Conservation (phyloP, 2,329 filamentous ascomycete genomes). For the Pseudocercospora crystallina region DNA sequence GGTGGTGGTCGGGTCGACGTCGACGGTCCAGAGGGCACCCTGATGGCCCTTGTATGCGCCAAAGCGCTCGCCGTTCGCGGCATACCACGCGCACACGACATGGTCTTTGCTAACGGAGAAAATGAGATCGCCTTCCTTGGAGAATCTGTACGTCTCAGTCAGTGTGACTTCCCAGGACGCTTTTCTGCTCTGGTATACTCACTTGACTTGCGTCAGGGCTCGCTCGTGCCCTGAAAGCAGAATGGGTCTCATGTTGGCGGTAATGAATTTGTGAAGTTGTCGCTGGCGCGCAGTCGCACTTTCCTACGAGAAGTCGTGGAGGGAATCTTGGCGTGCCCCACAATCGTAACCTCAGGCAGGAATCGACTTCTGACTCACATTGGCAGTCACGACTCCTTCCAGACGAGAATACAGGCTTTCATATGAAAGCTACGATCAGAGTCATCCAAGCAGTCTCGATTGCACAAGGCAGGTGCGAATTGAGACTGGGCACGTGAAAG, state of each 20-base stretch:
- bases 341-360: too few relatives aligned
- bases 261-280: slow-evolving; percentile 11
- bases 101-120: slow-evolving; percentile 97
- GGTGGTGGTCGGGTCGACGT: slow-evolving; percentile 87
- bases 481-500: too few relatives aligned
- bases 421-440: too few relatives aligned
- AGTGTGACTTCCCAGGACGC: too few relatives aligned
- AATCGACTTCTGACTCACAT: too few relatives aligned
- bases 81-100: slow-evolving; percentile 94
- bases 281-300: too few relatives aligned
- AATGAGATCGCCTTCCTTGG: slow-evolving; percentile 91
- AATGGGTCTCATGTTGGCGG: slow-evolving; percentile 85
- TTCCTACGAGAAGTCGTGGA: too few relatives aligned
- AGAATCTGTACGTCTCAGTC: slow-evolving; percentile 61
- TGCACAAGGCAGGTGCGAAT: too few relatives aligned
- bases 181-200: slow-evolving; percentile 6
- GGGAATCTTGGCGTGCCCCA: too few relatives aligned
- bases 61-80: slow-evolving; percentile 95
- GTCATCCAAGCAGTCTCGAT: too few relatives aligned
- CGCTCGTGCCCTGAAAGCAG: slow-evolving; percentile 82
- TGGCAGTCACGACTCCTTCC: too few relatives aligned
- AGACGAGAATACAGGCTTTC: too few relatives aligned
- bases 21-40: slow-evolving; percentile 97
- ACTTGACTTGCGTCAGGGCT: slow-evolving; percentile 34
- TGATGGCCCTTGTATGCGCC: slow-evolving; percentile 96